Base-by-base conservation (phyloP, 306 rosid species). In the Phaseolus lunatus region DNA sequence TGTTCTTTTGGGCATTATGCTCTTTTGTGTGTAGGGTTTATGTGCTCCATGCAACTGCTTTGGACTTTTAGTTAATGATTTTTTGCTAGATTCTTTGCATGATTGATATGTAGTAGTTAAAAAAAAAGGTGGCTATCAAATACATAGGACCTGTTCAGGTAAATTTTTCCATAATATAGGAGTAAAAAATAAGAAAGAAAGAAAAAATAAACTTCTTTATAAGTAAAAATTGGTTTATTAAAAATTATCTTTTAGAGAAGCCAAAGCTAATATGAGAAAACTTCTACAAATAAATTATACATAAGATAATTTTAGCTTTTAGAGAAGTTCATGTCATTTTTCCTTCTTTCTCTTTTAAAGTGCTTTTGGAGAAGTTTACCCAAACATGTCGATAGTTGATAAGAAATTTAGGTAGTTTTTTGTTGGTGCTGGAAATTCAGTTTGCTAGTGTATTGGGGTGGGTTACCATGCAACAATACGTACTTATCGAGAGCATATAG, bases 31-130 rank as follows among this genome's bases (percentile, higher is more conserved):
- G 27, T 31, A 68, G 72, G 50, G 19, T 57, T 72, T 75, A 12
- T 63, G 41, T 52, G 45, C 43, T 47, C 50, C 39, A 65, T 61
- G 54, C 71, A 67, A 59, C 72, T 49, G 48, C 52, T 68, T 53
- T 72, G 37, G 50, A 58, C 56, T 19, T 64, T 82, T 26, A 49
- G 22, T 62, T 63, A 53, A 44, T 53, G 66, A 62, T 58, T 31
- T 64, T 15, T 67, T 82, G 52, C 61, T 61, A 70, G 75, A 23
- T 75, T 78, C 41, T 47, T 72, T 78, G 49, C 68, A 48, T 33
- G 5, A 23, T 69, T 61, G 41, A 45, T 18, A 14, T 56, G 35
- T 64, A 64, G 43, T 57, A 16, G 35, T 57, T 35, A 37, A 70
- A 65, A 49, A 39, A 35, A 5, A 35, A 9, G 10, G 37, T 59